Base-by-base conservation (phyloP, 2,329 filamentous ascomycete species). In the Trichophyton rubrum region DNA sequence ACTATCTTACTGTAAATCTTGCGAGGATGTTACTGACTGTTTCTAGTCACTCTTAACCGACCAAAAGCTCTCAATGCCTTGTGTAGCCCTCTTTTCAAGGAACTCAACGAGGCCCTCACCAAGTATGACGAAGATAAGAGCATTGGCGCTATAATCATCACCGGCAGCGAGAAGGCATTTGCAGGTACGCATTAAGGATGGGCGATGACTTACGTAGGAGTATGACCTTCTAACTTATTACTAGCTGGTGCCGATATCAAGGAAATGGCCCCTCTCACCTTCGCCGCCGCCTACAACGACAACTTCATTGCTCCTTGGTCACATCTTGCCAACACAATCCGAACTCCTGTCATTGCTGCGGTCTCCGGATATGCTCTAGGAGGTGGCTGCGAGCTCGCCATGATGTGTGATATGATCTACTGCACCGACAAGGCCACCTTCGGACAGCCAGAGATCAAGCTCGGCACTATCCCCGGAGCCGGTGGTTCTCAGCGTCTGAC, bases 291-390 rank as follows among this genome's bases (percentile, higher is more conserved):
- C 43, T 97, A 96, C 78, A 88, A 84, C 56, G 84, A 79, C 66
- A 89, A 95, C 71, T 99, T 99, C 75, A 97, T 99, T 74, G 90
- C 96, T 72, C 85, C 85, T 8, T 99, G 93, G 93, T 96, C 90
- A 4, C 81, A 87, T 64, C 83, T 96, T 55, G 88, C 90, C 27
- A 89, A 86, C 20, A 80, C 84, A 64, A 80, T 97, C 73, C 95
- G 95, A 78, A 97, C 95, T 74, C 93, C 93, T 59, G 85, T 97
- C 69, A 91, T 99, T 66, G 89, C 89, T 13, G 93, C 93, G 24
- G 91, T 99, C 2, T 93, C 93, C 8, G 93, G 93, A 17, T 91
- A 96, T 71, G 93, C 93, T 1, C 83, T 99, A 1, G 93, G 93
- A 27, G 93, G 93, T 59, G 93, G 93, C 55, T 99, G 93, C 73